These are phyloP conservation scores for Ilyonectria mors-panacis DNA, from an alignment of 2,329 filamentous ascomycete species.

Conservation along the genomic window DNA sequence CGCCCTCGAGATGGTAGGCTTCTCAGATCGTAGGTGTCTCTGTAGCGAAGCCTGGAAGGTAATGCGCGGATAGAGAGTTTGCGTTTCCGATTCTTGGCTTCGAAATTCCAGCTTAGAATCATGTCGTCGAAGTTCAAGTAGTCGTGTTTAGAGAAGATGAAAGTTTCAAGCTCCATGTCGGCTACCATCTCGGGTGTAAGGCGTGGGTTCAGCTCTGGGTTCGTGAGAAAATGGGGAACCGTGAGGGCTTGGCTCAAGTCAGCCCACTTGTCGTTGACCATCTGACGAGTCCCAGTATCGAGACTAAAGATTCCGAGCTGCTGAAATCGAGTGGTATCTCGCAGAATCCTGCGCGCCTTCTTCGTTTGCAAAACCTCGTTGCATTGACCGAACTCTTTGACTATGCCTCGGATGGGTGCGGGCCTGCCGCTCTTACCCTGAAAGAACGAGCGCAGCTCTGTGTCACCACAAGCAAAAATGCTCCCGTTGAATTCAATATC, in stretches of 20 bases:
- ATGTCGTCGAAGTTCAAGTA: background rate
- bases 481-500: background rate
- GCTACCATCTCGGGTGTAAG: background rate
- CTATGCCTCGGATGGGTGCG: constrained; percentile 41
- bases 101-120: background rate
- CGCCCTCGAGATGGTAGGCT: background rate
- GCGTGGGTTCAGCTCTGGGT: constrained; percentile 18
- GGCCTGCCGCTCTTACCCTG: constrained; percentile 28
- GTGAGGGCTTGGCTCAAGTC: constrained; percentile 48
- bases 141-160: background rate
- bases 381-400: constrained; percentile 38
- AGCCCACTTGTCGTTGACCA: constrained; percentile 40
- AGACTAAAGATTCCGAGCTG: constrained; percentile 10
- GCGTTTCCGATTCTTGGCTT: background rate
- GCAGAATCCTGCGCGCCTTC: background rate
- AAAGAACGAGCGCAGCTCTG: background rate
- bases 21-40: background rate
- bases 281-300: constrained; percentile 24
- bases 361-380: background rate
- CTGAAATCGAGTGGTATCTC: background rate
- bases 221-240: constrained; percentile 41
- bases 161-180: background rate
- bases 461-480: accelerated
- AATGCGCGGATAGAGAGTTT: background rate
- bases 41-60: background rate